These are phyloP conservation scores for Mycena filopes DNA, from an alignment of 768 basidiomycete species.

Conservation along the genomic window DNA sequence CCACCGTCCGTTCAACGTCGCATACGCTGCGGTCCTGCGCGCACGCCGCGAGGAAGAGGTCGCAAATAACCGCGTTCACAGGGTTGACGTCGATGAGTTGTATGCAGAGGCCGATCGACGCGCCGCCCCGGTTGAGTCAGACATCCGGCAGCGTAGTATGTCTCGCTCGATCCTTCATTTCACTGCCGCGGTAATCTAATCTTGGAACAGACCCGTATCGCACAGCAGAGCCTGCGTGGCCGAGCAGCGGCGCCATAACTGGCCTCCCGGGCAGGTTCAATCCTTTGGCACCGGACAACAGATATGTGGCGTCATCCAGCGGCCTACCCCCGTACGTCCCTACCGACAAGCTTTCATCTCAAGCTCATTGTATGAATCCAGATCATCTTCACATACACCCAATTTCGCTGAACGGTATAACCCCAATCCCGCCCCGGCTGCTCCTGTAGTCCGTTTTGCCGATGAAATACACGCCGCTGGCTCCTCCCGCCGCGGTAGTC, in stretches of 20 bases:
- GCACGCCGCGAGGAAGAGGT: conserved; percentile 65
- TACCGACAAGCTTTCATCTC: not conserved
- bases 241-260: conserved; percentile 23
- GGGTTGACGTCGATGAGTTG: conserved; percentile 39
- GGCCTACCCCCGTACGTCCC: conserved; percentile 30
- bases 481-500: conserved; percentile 42
- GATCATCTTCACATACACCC: conserved; percentile 34
- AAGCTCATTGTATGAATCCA: not conserved
- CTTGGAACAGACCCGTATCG: conserved; percentile 36
- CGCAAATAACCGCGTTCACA: conserved; percentile 46
- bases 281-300: conserved; percentile 30
- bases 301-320: conserved; percentile 25
- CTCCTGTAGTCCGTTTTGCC: conserved; percentile 34
- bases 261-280: conserved; percentile 39
- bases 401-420: conserved; percentile 53
- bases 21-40: conserved; percentile 77
- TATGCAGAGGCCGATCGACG: conserved; percentile 46
- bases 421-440: conserved; percentile 38
- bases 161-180: conserved; percentile 33
- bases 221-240: conserved; percentile 32
- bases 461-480: conserved; percentile 35
- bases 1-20: conserved; percentile 86
- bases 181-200: conserved; percentile 42
- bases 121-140: conserved; percentile 50
- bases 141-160: conserved; percentile 60